A percentile compares a stretch with the other conserved stretches of the same genome.
phyloP scores from a whole-genome alignment of 2,329 filamentous ascomycete genomes.

The Aureobasidium namibiae region DNA sequence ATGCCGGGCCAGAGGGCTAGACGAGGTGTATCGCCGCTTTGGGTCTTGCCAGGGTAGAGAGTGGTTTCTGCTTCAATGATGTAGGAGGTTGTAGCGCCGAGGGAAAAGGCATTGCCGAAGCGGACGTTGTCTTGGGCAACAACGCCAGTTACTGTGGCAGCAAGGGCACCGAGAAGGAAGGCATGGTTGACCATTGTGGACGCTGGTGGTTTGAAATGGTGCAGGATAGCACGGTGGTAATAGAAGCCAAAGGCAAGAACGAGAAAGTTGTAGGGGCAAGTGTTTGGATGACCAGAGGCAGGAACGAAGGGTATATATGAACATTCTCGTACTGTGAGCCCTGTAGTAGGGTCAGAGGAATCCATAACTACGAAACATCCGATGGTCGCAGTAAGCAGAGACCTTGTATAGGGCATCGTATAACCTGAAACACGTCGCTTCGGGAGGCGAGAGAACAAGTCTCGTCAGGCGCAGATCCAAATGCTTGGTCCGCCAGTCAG shows the following conservation, averaged over 20 bases:
- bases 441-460: neutral
- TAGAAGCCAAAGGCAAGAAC: neutral
- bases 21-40: constrained; percentile 30
- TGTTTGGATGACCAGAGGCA: neutral
- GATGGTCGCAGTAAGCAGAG: neutral
- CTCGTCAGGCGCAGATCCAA: neutral
- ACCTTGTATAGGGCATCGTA: neutral
- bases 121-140: constrained; percentile 2
- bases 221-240: neutral
- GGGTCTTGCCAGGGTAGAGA: constrained; percentile 33
- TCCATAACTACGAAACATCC: neutral
- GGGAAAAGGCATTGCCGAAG: constrained; percentile 2
- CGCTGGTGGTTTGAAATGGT: neutral
- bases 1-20: constrained; percentile 42
- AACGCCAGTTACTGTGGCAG: neutral
- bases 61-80: constrained; percentile 39
- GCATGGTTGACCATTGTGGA: constrained; percentile 1
- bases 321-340: neutral
- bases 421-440: constrained; percentile 3
- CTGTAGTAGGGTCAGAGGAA: neutral
- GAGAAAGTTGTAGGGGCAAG: neutral
- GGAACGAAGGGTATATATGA: neutral
- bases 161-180: neutral
- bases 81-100: constrained; percentile 25
- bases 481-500: neutral